Base-by-base conservation (phyloP, 108 stramenopile genomes). In the Pseudonitzschia multistriata region DNA sequence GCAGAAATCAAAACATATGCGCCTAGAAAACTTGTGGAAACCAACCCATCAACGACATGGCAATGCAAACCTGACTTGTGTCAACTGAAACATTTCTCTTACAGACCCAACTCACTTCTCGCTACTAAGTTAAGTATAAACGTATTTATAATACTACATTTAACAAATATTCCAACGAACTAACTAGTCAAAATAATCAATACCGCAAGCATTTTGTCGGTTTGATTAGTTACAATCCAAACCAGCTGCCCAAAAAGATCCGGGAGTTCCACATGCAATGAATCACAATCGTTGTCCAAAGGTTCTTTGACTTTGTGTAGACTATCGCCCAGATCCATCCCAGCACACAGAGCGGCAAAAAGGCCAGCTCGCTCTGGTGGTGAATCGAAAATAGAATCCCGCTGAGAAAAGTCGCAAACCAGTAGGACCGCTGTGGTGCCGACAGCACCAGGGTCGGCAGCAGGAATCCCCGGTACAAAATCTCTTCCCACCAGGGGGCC, bases 211-310 rank as follows among this genome's bases (percentile, higher is more conserved):
- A n/a, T n/a, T n/a, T n/a, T n/a, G n/a, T n/a, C n/a, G n/a, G n/a
- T n/a, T n/a, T 37, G 37, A 37, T 37, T 37, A 37, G 8, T 37
- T 92, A 97, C 28, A 97, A 55, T 21, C 97, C 97, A 33, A 96
- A 70, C 88, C 95, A 90, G 70, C 90, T 86, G 0, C 94, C 93
- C 3, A 96, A 56, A 70, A 97, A 96, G 19, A 97, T 93, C 8
- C 97, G 72, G 27, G 85, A 84, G 74, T 97, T 97, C 97, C 97
- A 97, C 81, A 97, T 88, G 57, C 86, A 86, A 72, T 97, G 97
- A 34, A 97, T 86, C 35, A 92, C n/a, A 35, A 93, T 92, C 0
- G 93, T 91, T 0, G 92, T 88, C 48, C 86, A 73, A 5, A 97
- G 70, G 71, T 97, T 97, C 0, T 89, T 84, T 57, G 83, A 85